phyloP scores from a whole-genome alignment of 2,329 filamentous ascomycete species.

The Verticillium klebahnii region DNA sequence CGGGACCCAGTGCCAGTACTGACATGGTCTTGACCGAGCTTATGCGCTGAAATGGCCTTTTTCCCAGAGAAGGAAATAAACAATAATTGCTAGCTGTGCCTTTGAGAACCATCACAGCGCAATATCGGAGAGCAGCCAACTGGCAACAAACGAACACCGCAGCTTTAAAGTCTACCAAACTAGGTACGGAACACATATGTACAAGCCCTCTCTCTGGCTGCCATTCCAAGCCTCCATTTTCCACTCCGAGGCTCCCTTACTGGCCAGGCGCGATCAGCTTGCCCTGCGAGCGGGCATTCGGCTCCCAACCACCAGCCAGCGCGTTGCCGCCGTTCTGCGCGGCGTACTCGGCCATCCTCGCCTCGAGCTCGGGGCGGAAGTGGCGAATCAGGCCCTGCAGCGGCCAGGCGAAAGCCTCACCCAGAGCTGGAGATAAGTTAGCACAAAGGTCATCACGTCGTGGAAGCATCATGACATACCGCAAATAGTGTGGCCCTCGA shows the following conservation, averaged over 20 bases:
- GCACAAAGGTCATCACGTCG: slow-evolving; percentile 11
- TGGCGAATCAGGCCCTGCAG: slow-evolving; percentile 97
- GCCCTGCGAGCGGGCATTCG: slow-evolving; percentile 70
- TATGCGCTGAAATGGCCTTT: too few relatives aligned
- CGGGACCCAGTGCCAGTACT: too few relatives aligned
- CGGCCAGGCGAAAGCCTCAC: slow-evolving; percentile 97
- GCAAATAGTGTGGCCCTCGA: slow-evolving; percentile 98
- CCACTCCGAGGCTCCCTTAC: slow-evolving; percentile 41
- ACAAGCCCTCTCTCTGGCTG: slow-evolving; percentile 13
- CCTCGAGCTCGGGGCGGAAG: slow-evolving; percentile 94
- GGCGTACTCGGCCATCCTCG: slow-evolving; percentile 77
- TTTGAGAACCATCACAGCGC: too few relatives aligned
- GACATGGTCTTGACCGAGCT: too few relatives aligned
- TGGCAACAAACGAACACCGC: slow-evolving; percentile 3
- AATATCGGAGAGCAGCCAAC: slow-evolving; percentile 5
- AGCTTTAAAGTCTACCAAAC: slow-evolving; percentile 12
- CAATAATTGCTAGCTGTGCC: too few relatives aligned
- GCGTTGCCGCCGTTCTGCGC: slow-evolving; percentile 67
- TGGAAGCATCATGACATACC: slow-evolving; percentile 47
- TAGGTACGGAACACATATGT: slow-evolving; percentile 16
- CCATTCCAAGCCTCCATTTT: slow-evolving; percentile 8
- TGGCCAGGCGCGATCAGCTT: slow-evolving; percentile 85
- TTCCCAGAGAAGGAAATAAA: too few relatives aligned
- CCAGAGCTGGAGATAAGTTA: slow-evolving; percentile 58
- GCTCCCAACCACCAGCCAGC: slow-evolving; percentile 83